Base-by-base conservation (phyloP, 441 rosid species). In the Cnidoscolus chayamansa region DNA sequence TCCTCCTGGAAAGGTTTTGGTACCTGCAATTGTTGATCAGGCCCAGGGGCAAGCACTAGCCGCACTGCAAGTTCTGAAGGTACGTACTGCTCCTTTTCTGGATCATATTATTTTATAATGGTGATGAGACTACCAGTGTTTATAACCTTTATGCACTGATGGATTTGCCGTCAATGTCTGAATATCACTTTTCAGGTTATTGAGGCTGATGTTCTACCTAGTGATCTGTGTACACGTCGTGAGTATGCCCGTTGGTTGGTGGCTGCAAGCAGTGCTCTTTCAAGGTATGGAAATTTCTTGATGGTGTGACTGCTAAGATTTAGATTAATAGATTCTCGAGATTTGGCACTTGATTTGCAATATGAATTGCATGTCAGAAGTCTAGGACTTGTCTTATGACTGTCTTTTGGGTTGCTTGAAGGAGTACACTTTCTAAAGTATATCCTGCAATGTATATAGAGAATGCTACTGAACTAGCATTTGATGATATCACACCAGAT, bases 381-480 rank as follows among this genome's bases (percentile, higher is more conserved):
- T 54, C 31, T 48, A 25, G n/a, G 56, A 47, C 16, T 69, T 70
- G 25, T 69, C 57, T 72, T 71, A 65, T 68, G 71, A 68, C 69
- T 67, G 59, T 16, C 65, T 68, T 73, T 76, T 76, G 43, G 55
- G 15, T 79, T 64, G 71, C 57, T 81, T 84, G 83, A 76, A 92
- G 98, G 88, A 89, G 80, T 72, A 75, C 92, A 5, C 68, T 81
- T 71, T 92, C 99, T 31, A 95, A 95, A 79, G 91, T 95, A 48
- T 92, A 90, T 87, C 98, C 96, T 55, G 99, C 98, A 19, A 95
- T 91, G 98, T 92, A 87, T 79, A 88, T 95, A 65, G 98, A 92
- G 83, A 86, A 90, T 78, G 88, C 90, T 62, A 89, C 97, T 60
- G 91, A 95, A 78, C 93, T 90, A 76, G 97, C 98, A 43, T 95